Evolutionary conservation across 164 flowering plant species (phyloP), one percentile per base, ranked within the genome.

Genomic region (Cinnamomum micranthum): DNA sequence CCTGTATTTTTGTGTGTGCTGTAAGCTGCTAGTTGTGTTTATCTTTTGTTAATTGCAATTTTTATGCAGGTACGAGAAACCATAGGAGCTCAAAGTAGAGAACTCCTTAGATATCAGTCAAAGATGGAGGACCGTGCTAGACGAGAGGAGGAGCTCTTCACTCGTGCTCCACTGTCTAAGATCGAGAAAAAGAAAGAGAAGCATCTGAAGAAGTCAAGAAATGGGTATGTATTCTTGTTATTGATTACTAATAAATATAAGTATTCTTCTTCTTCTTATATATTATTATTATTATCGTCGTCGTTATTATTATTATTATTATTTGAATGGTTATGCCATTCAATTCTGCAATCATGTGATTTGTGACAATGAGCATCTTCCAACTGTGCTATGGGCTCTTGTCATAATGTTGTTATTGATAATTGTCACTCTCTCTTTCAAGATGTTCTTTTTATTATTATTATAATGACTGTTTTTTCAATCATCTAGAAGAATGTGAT

Each of bases 61-160:
- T 23, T 31, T 59, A 19, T 72, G 31, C 91, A 95, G 98, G 75
- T 91, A 33, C 80, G 84, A 76, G 95, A 91, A 69, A 41, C 13
- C 71, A 70, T 82, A 63, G 97, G 93, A 73, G 15, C 84, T 33
- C 94, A 90, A 80, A 91, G 91, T 78, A 85, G 80, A 76, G 98
- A 95, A 72, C 75, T 85, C 14, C 73, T 33, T 19, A 91, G 82
- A 69, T 88, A 83, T 77, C 75, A 17, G 73, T 84, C 78, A 75
- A 84, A 85, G 79, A 79, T 76, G 84, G 92, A 90, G 76, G 82
- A 85, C 15, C 94, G 90, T 71, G 89, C 82, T 17, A 77, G 81
- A 24, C 83, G 69, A 75, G 98, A 95, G 77, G 98, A 95, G 82
- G 97, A 95, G 58, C 87, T 82, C 20, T 93, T 93, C 50, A 85